Conservation (phyloP, 2,329 filamentous ascomycete genomes). For the Monosporascus sp. region DNA sequence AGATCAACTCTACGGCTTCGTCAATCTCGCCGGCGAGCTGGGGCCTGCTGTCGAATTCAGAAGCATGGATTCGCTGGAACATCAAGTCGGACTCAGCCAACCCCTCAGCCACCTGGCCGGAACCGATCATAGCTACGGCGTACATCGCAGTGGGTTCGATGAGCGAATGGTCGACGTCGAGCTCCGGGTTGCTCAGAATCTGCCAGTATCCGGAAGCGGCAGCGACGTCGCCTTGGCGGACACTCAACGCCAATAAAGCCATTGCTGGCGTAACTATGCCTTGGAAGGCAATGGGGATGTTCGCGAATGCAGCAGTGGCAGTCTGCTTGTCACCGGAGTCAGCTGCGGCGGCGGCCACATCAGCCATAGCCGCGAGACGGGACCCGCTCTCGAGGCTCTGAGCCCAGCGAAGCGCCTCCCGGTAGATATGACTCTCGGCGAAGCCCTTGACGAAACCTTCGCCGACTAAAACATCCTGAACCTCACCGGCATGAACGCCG, state of each 20-base stretch:
- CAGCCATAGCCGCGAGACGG: slow-evolving; percentile 60
- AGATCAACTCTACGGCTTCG: slow-evolving; percentile 70
- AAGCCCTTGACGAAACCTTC: slow-evolving; percentile 76
- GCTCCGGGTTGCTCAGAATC: slow-evolving; percentile 58
- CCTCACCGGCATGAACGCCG: slow-evolving; percentile 50
- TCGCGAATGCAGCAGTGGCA: slow-evolving; percentile 61
- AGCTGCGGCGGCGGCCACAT: slow-evolving; percentile 72
- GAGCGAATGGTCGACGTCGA: slow-evolving; percentile 57
- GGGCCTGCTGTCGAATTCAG: slow-evolving; percentile 42
- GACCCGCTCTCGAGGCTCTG: slow-evolving; percentile 55
- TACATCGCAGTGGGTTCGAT: slow-evolving; percentile 92
- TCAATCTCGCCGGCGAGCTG: slow-evolving; percentile 76
- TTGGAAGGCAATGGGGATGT: slow-evolving; percentile 47
- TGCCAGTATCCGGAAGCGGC: slow-evolving; percentile 78
- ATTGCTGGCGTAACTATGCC: slow-evolving; percentile 58
- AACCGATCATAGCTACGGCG: slow-evolving; percentile 78
- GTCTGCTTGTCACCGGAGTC: slow-evolving; percentile 68
- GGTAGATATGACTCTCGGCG: slow-evolving; percentile 63
- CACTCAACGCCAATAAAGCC: slow-evolving; percentile 79
- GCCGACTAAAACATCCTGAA: slow-evolving; percentile 67
- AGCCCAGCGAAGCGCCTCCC: slow-evolving; percentile 70
- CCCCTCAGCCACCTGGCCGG: slow-evolving; percentile 77
- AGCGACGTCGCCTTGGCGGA: slow-evolving; percentile 74
- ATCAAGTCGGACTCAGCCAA: slow-evolving; percentile 74
- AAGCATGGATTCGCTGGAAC: slow-evolving; percentile 75